Conservation (phyloP, 768 basidiomycete genomes). For the Amanita exitialis region DNA sequence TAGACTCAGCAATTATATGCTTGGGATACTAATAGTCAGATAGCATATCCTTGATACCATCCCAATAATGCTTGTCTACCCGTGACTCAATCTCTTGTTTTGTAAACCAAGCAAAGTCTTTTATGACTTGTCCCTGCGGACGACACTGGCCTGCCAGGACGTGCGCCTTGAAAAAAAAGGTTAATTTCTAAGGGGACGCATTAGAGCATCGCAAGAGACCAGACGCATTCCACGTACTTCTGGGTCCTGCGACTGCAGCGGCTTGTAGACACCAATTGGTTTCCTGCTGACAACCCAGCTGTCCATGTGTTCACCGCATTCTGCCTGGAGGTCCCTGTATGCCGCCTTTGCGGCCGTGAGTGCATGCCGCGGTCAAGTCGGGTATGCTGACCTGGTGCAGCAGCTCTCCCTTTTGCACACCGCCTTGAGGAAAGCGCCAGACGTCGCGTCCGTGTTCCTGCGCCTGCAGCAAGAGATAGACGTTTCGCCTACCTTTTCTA, state of each 20-base stretch:
- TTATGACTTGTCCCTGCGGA: constrained; percentile 40
- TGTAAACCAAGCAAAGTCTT: constrained; percentile 90
- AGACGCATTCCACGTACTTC: constrained; percentile 22
- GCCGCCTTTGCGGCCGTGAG: constrained; percentile 45
- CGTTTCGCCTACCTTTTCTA: constrained; percentile 72
- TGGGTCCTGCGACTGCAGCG: constrained; percentile 20
- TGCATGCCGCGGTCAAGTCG: background rate
- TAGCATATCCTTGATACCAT: constrained; percentile 67
- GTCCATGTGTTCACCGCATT: constrained; percentile 81
- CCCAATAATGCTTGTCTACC: constrained; percentile 68
- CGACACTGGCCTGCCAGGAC: constrained; percentile 82
- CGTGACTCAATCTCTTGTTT: constrained; percentile 77
- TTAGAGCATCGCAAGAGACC: background rate
- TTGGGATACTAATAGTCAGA: constrained; percentile 43
- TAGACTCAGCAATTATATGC: constrained; percentile 13
- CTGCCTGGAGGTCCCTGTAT: constrained; percentile 52
- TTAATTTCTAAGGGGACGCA: constrained; percentile 36
- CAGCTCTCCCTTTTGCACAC: constrained; percentile 50
- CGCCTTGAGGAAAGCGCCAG: constrained; percentile 81
- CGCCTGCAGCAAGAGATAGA: constrained; percentile 75
- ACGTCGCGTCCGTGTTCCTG: constrained; percentile 34
- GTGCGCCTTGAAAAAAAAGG: constrained; percentile 93
- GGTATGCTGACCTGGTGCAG: constrained; percentile 59
- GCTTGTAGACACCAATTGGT: constrained; percentile 74
- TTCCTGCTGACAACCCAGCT: constrained; percentile 89